Evolutionary conservation across 2,329 filamentous ascomycete species (phyloP).

Genomic region (Tolypocladium tropicale): DNA sequence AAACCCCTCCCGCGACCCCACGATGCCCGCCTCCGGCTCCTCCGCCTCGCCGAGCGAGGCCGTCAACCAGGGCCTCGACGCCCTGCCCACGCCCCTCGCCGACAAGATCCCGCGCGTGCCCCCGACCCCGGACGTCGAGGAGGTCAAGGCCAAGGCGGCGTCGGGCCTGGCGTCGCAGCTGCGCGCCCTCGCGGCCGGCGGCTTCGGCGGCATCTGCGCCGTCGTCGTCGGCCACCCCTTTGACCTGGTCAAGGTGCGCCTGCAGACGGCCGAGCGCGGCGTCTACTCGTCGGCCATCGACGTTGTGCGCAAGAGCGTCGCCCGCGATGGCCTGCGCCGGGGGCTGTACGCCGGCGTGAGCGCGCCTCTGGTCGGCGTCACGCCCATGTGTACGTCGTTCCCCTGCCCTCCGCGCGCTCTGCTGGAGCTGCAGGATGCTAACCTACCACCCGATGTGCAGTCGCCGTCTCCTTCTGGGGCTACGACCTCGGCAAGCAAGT

Average conservation of each 20-base stretch:
- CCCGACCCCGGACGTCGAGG: constrained; percentile 23
- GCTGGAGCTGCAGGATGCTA: background rate
- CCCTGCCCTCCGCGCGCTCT: background rate
- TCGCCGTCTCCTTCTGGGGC: constrained; percentile 68
- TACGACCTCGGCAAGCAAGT: constrained; percentile 93
- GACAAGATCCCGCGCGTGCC: constrained; percentile 35
- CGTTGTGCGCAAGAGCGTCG: constrained; percentile 80
- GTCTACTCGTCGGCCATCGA: constrained; percentile 87
- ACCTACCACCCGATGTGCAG: constrained; percentile 32
- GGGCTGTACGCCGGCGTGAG: constrained; percentile 96
- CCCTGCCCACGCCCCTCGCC: constrained; percentile 21
- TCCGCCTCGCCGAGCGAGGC: constrained; percentile 10
- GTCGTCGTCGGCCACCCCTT: constrained; percentile 95
- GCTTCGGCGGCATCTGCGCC: constrained; percentile 87
- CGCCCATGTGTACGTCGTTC: constrained; percentile 82
- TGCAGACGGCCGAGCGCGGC: constrained; percentile 92
- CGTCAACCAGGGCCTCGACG: constrained; percentile 10
- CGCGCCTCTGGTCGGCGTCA: constrained; percentile 88
- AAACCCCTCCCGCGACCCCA: background rate
- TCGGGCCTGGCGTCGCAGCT: constrained; percentile 41
- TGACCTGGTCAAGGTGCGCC: constrained; percentile 91
- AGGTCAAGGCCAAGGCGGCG: constrained; percentile 26
- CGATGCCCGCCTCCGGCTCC: constrained; percentile 4
- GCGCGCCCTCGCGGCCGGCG: constrained; percentile 78
- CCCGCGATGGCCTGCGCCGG: constrained; percentile 67